phyloP scores from a whole-genome alignment of 805 yeast species.

The Ascoidea rubescens region DNA sequence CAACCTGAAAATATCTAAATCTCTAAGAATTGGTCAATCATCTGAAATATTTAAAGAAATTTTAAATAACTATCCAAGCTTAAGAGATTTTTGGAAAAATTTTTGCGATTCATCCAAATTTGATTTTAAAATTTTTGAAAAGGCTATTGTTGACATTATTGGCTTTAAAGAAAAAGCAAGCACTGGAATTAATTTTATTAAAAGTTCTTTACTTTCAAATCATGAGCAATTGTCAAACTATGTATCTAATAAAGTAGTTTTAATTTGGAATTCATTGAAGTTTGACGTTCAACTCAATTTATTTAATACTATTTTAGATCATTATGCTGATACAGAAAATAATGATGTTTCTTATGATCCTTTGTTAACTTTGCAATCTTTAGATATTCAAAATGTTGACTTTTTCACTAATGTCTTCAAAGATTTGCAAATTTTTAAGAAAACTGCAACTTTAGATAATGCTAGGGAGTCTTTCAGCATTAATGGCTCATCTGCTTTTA shows the following conservation, averaged over 20 bases:
- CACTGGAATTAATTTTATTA: slow-evolving; percentile 47
- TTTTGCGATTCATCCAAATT: slow-evolving; percentile 35
- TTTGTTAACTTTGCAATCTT: slow-evolving; percentile 35
- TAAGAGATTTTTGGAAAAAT: slow-evolving; percentile 30
- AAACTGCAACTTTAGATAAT: slow-evolving; percentile 19
- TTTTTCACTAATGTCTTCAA: slow-evolving; percentile 46
- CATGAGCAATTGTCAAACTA: slow-evolving; percentile 28
- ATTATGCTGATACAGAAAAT: slow-evolving; percentile 25
- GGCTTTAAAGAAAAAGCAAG: slow-evolving; percentile 44
- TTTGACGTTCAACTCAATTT: slow-evolving; percentile 42
- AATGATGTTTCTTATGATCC: slow-evolving; percentile 34
- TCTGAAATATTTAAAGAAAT: slow-evolving; percentile 33
- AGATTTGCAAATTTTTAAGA: slow-evolving; percentile 41
- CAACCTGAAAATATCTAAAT: slow-evolving; percentile 25
- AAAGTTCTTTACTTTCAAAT: slow-evolving; percentile 34
- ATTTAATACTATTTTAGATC: slow-evolving; percentile 44
- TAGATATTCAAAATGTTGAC: slow-evolving; percentile 35
- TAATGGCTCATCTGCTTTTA: slow-evolving; percentile 22
- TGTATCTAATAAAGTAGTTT: slow-evolving; percentile 36
- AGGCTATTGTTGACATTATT: slow-evolving; percentile 40
- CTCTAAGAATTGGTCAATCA: slow-evolving; percentile 8
- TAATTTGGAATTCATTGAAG: slow-evolving; percentile 44
- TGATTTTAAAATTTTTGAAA: slow-evolving; percentile 41
- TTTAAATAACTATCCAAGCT: slow-evolving; percentile 27
- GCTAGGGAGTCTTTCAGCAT: slow-evolving; percentile 3